Conservation (phyloP, 768 basidiomycete species). For the Tricholoma terreum region DNA sequence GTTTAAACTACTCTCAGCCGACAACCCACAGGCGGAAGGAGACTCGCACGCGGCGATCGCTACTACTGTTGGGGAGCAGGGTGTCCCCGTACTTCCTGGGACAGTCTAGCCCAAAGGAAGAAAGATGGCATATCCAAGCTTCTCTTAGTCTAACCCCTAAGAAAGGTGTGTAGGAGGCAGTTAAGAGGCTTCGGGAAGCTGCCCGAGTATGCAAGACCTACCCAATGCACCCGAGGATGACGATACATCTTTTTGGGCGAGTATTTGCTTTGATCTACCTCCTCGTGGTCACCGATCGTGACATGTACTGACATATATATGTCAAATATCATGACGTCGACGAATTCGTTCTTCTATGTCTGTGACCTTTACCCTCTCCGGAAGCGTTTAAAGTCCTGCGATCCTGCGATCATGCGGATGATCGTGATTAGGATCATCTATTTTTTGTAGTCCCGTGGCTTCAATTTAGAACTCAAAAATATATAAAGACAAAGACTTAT, state of each 20-base stretch:
- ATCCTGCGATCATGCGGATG: neutral
- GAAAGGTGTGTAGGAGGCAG: slow-evolving; percentile 67
- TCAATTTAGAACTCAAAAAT: neutral
- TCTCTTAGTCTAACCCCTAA: slow-evolving; percentile 66
- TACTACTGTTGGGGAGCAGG: slow-evolving; percentile 70
- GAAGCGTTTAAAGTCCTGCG: no score
- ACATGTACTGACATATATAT: no score
- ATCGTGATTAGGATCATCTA: neutral
- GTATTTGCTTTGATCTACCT: no score
- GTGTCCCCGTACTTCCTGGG: slow-evolving; percentile 82
- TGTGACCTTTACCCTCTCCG: neutral
- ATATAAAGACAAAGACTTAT: neutral
- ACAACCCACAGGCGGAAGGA: slow-evolving; percentile 31
- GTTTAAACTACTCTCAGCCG: slow-evolving; percentile 56
- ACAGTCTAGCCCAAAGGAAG: slow-evolving; percentile 62
- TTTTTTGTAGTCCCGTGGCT: neutral
- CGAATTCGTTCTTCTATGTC: neutral
- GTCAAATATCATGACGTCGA: neutral
- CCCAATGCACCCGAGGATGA: no score
- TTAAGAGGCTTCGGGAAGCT: slow-evolving; percentile 49
- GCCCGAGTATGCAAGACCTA: slow-evolving; percentile 12
- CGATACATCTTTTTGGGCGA: no score
- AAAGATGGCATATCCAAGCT: slow-evolving; percentile 67
- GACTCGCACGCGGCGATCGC: slow-evolving; percentile 70
- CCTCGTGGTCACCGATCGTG: neutral